Base-by-base conservation (phyloP, 164 flowering plant species). In the Stephania cephalantha region DNA sequence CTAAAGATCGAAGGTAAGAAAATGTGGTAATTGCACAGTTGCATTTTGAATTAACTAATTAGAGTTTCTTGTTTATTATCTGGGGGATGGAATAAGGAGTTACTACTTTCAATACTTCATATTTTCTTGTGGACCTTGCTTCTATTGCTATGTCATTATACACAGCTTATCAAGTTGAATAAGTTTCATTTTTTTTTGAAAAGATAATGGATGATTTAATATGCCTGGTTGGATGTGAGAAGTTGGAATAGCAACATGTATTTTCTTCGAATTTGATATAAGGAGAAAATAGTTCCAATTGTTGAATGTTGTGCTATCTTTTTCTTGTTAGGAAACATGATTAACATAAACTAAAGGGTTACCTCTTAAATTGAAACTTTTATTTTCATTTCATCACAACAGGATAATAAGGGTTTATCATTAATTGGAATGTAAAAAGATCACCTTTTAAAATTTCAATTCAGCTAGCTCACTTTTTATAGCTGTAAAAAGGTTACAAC, bases 1-100 rank as follows among this genome's bases (percentile, higher is more conserved):
- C 88, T 90, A 66, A 78, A 75, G 80, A 81, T n/a, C 79, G 77
- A 79, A 85, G 94, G 90, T 90, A 81, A 13, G 64, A 52, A 13
- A 29, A 20, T 30, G 22, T 55, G 63, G 17, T 55, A 55, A 2
- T 4, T 55, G 3, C 18, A 55, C 18, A 55, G 17, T 55, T 18
- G 13, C 17, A 12, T 12, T 18, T 55, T 12, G 53, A 48, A 55
- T 35, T 35, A 35, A 35, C 42, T 35, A 35, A 35, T 35, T 35
- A 35, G 42, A 35, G 42, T 35, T 35, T 35, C 42, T 35, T 35
- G 63, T 55, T 18, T 4, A 55, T 55, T 55, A 12, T 55, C 3
- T 55, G 18, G 18, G 63, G 63, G 63, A 55, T 12, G 63, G 63
- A 55, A 15, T 55, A 35, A 35, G 42, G 42, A 35, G 42, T 35